Conservation (phyloP, 2,329 filamentous ascomycete species). For the Coniochaeta sp. region DNA sequence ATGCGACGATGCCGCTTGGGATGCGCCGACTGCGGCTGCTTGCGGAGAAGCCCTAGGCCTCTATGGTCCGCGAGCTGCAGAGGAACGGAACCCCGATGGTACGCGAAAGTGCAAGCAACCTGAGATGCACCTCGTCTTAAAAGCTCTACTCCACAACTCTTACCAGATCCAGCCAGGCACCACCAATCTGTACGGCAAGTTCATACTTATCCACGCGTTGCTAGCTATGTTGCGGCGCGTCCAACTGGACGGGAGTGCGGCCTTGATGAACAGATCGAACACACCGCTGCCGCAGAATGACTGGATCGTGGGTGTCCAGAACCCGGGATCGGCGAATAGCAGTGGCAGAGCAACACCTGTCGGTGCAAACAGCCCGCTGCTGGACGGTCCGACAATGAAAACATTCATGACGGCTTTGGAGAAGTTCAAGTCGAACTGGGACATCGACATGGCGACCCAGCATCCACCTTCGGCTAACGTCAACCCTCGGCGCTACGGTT, state of each 20-base stretch:
- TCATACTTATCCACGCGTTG: conserved; percentile 63
- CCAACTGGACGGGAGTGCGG: conserved; percentile 30
- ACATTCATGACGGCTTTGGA: conserved; percentile 50
- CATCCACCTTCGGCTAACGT: conserved; percentile 43
- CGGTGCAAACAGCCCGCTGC: conserved; percentile 23
- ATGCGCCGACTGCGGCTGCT: conserved; percentile 48
- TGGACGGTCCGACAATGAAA: conserved; percentile 38
- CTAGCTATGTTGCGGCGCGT: conserved; percentile 49
- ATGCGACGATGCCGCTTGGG: conserved; percentile 67
- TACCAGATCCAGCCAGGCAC: conserved; percentile 54
- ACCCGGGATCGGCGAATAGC: conserved; percentile 35
- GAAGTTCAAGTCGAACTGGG: conserved; percentile 68
- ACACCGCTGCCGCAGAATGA: conserved; percentile 53
- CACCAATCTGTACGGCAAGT: conserved; percentile 68
- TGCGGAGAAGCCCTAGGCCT: conserved; percentile 61
- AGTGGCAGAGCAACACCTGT: conserved; percentile 39
- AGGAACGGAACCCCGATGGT: conserved; percentile 50
- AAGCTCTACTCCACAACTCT: conserved; percentile 50
- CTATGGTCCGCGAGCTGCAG: conserved; percentile 46
- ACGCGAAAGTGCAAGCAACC: conserved; percentile 58
- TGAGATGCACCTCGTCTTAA: conserved; percentile 53
- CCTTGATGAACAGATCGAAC: conserved; percentile 29
- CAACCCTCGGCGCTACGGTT: conserved; percentile 51
- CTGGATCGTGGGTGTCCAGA: conserved; percentile 35
- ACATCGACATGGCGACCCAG: conserved; percentile 59